Conservation (phyloP, 192 early-diverging fungal species). For the Coemansia sp. region DNA sequence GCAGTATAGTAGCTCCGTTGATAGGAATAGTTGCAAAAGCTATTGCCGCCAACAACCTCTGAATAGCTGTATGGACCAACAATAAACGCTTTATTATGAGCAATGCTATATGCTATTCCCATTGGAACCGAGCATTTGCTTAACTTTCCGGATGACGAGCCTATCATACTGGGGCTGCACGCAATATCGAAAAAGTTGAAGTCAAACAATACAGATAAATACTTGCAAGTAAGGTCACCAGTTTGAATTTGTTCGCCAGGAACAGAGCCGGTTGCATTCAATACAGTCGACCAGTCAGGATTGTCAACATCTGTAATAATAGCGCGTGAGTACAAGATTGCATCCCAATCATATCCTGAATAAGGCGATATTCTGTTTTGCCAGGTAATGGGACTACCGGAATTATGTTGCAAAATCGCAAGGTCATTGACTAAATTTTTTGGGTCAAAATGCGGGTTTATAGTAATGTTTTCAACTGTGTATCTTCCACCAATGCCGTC, state of each 20-base stretch:
- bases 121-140: not conserved
- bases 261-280: not conserved
- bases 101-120: not conserved
- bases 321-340: not conserved
- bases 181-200: no score
- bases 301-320: not conserved
- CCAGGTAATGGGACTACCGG: not conserved
- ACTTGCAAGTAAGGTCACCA: no score
- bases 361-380: not conserved
- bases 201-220: no score
- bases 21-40: not conserved
- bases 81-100: not conserved
- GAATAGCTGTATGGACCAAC: not conserved
- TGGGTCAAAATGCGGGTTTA: slow-evolving; percentile 2
- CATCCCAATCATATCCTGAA: not conserved
- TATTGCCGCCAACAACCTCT: not conserved
- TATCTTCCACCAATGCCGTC: not conserved
- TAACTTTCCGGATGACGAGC: not conserved
- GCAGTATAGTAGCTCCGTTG: not conserved
- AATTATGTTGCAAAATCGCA: slow-evolving; percentile 18
- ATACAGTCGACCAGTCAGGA: not conserved
- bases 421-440: slow-evolving; percentile 6
- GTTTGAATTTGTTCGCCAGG: not conserved
- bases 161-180: not conserved
- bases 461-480: slow-evolving; percentile 1